phyloP scores from a whole-genome alignment of 495 filamentous ascomycete genomes.

The Articulospora tetracladia region DNA sequence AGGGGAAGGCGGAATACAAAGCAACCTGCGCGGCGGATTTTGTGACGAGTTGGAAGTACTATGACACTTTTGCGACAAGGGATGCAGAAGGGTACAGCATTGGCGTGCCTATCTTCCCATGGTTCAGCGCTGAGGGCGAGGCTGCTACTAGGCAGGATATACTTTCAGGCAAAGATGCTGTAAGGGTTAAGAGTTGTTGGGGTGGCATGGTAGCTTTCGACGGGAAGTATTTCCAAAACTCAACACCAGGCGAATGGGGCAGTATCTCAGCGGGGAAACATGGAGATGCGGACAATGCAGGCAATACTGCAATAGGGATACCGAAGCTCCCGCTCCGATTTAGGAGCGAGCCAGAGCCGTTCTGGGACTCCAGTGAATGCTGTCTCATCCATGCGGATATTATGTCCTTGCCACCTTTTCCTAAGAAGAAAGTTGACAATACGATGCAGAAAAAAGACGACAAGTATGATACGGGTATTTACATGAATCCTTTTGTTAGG shows the following conservation, averaged over 20 bases:
- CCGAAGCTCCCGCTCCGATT: conserved; percentile 52
- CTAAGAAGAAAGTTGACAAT: conserved; percentile 14
- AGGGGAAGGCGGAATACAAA: conserved; percentile 61
- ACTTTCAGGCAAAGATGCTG: conserved; percentile 58
- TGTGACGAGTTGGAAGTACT: conserved; percentile 72
- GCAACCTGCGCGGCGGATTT: conserved; percentile 81
- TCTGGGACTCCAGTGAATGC: conserved; percentile 78
- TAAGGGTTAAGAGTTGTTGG: conserved; percentile 76
- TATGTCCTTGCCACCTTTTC: conserved; percentile 32
- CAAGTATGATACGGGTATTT: conserved; percentile 50
- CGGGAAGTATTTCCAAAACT: conserved; percentile 52
- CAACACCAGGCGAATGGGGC: not conserved
- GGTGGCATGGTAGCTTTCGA: conserved; percentile 80
- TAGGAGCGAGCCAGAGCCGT: conserved; percentile 49
- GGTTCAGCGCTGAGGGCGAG: conserved; percentile 59
- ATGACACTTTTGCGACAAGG: conserved; percentile 77
- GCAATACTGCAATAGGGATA: conserved; percentile 8
- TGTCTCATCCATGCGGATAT: conserved; percentile 74
- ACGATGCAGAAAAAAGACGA: conserved; percentile 19
- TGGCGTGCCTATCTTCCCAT: conserved; percentile 71
- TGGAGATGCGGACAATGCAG: conserved; percentile 15
- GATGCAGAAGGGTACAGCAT: conserved; percentile 68
- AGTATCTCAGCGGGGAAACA: conserved; percentile 3
- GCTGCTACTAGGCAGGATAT: conserved; percentile 57
- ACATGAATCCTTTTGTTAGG: conserved; percentile 70